Base-by-base conservation (phyloP, 306 rosid species). In the Inga laurina region DNA sequence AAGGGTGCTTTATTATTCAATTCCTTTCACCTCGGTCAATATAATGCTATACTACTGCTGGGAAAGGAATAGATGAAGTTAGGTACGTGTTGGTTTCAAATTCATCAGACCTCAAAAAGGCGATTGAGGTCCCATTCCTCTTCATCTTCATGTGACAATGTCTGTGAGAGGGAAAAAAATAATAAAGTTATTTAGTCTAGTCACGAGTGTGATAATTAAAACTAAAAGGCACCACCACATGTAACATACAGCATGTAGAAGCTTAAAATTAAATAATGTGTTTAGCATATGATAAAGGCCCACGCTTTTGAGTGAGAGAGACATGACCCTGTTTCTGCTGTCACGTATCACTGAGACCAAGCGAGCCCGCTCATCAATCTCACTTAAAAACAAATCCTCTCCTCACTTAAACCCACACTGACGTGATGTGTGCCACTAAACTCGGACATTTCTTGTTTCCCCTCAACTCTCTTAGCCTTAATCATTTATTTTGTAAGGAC, bases 271-370 rank as follows among this genome's bases (percentile, higher is more conserved):
- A 19, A 15, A 35, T 30, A 4, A 59, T 64, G 75, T 81, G 62
- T 68, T 46, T 57, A 61, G 22, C 41, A 10, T 39, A 57, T 57
- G 22, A 52, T 21, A 39, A 8, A 39, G 30, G 74, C 48, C 2
- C 9, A 19, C 80, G 80, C 80, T 80, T 70, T 83, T n/a, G 18
- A 34, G 74, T 22, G 80, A 65, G 79, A 65, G 79, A 62, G 66
- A 48, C 84, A 62, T 45, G 82, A 86, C 30, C 89, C 85, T 80
- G 80, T 51, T 78, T 84, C 37, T 45, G 80, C 84, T 35, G 74
- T 7, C 62, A 7, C 19, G 2, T 54, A 54, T 54, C 3, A 2
- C 14, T 12, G 34, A 32, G 34, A 32, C 34, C 34, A 32, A 3
- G 34, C 34, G 34, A 32, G 34, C 34, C 34, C 34, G 51, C 12